phyloP scores from a whole-genome alignment of 257 asterid genomes.

The Cruciata laevipes region DNA sequence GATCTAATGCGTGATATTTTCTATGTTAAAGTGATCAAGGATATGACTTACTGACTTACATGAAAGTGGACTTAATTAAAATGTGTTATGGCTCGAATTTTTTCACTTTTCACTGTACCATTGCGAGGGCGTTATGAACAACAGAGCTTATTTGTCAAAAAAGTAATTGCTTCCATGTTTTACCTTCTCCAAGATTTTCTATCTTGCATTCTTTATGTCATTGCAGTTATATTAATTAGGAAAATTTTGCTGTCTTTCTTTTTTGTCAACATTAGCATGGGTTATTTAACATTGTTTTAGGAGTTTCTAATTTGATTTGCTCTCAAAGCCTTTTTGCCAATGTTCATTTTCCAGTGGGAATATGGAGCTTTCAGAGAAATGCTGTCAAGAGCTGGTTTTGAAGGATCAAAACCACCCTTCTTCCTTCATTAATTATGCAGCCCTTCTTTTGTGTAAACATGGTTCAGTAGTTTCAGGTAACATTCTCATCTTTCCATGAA shows the following conservation, averaged over 20 bases:
- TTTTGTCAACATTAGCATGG: not conserved
- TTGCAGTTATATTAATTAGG: not conserved
- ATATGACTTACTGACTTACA: not conserved
- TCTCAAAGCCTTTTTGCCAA: not conserved
- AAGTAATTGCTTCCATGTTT: not conserved
- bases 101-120: not conserved
- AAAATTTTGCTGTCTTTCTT: not conserved
- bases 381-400: slow-evolving; percentile 68
- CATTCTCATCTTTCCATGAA: not conserved
- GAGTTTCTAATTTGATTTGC: not conserved
- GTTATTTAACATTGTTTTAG: not conserved
- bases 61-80: not conserved
- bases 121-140: not conserved
- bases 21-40: not conserved
- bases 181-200: not conserved
- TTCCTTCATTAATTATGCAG: slow-evolving; percentile 79
- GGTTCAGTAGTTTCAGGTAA: slow-evolving; percentile 81
- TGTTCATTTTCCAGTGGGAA: slow-evolving; percentile 50
- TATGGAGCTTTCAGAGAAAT: slow-evolving; percentile 76
- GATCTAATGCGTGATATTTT: not conserved
- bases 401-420: slow-evolving; percentile 96
- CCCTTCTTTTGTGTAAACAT: slow-evolving; percentile 68
- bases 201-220: not conserved
- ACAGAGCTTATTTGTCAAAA: not conserved
- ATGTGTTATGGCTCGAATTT: not conserved